Base-by-base conservation (phyloP, 805 yeast genomes). In the Starmerella riodocensis region DNA sequence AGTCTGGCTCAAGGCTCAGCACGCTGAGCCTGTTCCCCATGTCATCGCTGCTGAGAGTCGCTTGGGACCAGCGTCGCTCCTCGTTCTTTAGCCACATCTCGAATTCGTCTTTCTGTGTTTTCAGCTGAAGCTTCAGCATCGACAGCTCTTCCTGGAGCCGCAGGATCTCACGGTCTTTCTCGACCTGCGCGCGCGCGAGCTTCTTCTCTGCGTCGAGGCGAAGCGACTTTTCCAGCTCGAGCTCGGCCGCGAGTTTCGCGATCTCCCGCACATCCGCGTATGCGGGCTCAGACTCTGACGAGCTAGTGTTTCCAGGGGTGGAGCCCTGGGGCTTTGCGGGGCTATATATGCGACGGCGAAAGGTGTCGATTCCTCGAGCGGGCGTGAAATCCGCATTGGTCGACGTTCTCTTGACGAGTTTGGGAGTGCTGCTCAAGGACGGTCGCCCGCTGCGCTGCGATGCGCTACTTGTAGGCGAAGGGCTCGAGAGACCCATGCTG, bases 341-440 rank as follows among this genome's bases (percentile, higher is more conserved):
- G 32, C 53, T 50, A 16, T 42, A 33, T 2, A 50, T 28, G n/a
- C 53, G 42, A 17, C 55, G 42, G 9, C 55, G 47, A 4, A 36
- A 22, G 2, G 51, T 28, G 5, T 42, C 41, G 1, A 22, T 29
- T 5, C 37, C 46, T n/a, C 49, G 45, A 6, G 41, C 49, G 2
- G 56, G 56, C 13, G 56, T 52, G 31, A 51, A 48, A 20, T 48
- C 53, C 6, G 53, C 50, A 11, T 34, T 25, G 3, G 42, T 30
- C 6, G 42, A 32, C 12, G 42, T 38, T 6, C 54, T 45, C 34
- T 48, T 48, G 14, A 34, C 39, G n/a, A 47, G 34, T 29, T 47
- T 47, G 17, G 51, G 51, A 11, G 51, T 48, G 37, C 51, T 48
- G 34, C 46, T 39, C 9, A 39, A 11, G 11, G 46, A 29, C 5